phyloP scores from a whole-genome alignment of 768 basidiomycete species.

The Paxillus involutus region DNA sequence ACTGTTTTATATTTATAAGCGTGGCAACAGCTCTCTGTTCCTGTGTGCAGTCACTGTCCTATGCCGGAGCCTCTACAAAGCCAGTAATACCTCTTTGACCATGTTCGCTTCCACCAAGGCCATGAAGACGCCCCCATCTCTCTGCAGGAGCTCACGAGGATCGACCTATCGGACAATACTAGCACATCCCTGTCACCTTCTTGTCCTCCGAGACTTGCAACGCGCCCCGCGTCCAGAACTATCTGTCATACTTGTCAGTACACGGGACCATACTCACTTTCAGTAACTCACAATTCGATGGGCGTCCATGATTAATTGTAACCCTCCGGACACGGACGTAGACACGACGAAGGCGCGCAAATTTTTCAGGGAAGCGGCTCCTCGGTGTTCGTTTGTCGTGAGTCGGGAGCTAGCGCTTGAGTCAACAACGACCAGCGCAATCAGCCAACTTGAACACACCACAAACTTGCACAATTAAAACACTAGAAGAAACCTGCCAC shows the following conservation, averaged over 20 bases:
- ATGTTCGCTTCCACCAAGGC: slow-evolving; percentile 5
- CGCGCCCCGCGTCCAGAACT: slow-evolving; percentile 9
- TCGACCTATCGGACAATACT: neutral
- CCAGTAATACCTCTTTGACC: slow-evolving; percentile 2
- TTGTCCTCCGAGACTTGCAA: neutral
- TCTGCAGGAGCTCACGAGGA: slow-evolving; percentile 4
- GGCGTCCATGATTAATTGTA: slow-evolving; percentile 2
- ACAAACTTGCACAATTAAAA: no score
- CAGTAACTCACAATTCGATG: slow-evolving; percentile 7
- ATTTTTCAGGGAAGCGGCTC: no score
- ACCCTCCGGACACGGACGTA: no score
- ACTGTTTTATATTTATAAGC: neutral
- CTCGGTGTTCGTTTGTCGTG: no score
- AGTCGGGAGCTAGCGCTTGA: no score
- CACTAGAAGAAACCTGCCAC: no score
- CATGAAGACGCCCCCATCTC: neutral
- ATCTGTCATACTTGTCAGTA: neutral
- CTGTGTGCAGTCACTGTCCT: neutral
- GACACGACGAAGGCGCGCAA: no score
- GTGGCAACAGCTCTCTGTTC: neutral
- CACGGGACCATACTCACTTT: no score
- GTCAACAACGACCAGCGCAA: no score
- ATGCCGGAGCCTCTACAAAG: slow-evolving; percentile 1
- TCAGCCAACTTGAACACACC: no score
- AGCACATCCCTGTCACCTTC: neutral